phyloP scores from a whole-genome alignment of 257 asterid species.

The Fraxinus quadrangulata region DNA sequence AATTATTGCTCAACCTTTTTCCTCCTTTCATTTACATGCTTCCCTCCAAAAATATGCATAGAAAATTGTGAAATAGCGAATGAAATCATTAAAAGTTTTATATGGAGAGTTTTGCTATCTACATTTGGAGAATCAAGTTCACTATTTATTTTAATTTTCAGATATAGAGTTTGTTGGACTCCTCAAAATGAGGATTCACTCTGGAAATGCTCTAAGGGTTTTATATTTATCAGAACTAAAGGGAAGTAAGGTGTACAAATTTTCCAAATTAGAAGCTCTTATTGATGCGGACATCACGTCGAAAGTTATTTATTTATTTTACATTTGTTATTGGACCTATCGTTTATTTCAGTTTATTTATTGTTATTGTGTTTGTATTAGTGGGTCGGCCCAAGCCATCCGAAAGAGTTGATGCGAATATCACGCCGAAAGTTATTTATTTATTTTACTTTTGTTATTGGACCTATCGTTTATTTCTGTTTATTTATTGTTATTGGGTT shows the following conservation, averaged over 20 bases:
- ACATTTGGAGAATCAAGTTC: neutral
- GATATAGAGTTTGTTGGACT: neutral
- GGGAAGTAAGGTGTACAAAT: neutral
- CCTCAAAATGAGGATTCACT: neutral
- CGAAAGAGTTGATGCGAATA: too few species aligned
- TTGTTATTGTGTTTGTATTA: too few species aligned
- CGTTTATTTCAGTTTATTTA: too few species aligned
- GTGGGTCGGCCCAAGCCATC: too few species aligned
- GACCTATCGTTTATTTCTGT: too few species aligned
- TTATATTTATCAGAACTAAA: neutral
- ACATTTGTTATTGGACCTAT: too few species aligned
- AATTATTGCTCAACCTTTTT: neutral
- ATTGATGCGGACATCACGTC: too few species aligned
- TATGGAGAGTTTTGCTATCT: neutral
- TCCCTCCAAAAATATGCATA: neutral
- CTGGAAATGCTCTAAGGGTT: neutral
- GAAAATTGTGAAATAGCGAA: neutral
- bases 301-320: too few species aligned
- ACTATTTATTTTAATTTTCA: neutral
- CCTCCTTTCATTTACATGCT: neutral
- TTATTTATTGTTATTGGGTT: too few species aligned
- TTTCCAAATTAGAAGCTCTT: neutral
- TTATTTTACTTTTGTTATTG: too few species aligned
- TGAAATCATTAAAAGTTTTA: neutral
- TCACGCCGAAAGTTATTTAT: too few species aligned